Conservation (phyloP, 306 rosid species). For the Lagenaria siceraria region DNA sequence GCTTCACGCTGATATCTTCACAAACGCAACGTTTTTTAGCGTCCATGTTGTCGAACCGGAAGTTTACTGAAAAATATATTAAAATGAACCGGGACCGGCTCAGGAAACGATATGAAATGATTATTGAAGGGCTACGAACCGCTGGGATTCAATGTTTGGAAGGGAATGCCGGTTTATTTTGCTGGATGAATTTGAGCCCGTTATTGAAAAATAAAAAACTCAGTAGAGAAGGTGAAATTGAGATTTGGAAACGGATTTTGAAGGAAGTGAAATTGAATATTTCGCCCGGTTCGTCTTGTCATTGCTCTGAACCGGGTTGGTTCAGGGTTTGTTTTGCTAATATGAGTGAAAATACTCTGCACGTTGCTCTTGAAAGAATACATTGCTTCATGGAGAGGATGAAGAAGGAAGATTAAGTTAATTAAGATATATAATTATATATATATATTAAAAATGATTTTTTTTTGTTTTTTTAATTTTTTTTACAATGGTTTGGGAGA, state of each 20-base stretch:
- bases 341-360: constrained; percentile 58
- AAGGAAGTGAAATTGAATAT: constrained; percentile 59
- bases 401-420: not conserved
- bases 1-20: constrained; percentile 77
- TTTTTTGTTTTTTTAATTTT: not conserved
- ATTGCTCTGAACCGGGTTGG: constrained; percentile 89
- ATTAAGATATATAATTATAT: not conserved
- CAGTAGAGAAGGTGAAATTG: constrained; percentile 59
- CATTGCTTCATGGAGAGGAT: constrained; percentile 33
- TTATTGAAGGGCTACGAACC: constrained; percentile 48
- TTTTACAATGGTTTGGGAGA: constrained; percentile 1
- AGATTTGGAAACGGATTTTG: constrained; percentile 46
- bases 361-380: constrained; percentile 61
- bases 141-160: constrained; percentile 68
- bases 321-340: constrained; percentile 94
- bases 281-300: constrained; percentile 90
- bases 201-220: constrained; percentile 29
- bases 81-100: constrained; percentile 52
- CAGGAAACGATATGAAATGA: constrained; percentile 53
- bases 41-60: constrained; percentile 53
- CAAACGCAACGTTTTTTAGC: constrained; percentile 76
- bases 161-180: constrained; percentile 88
- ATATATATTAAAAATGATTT: not conserved
- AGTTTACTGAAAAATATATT: constrained; percentile 47
- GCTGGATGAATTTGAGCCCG: constrained; percentile 86